Evolutionary conservation across 495 filamentous ascomycete genomes (phyloP).

Genomic region (Rostrohypoxylon terebratum): DNA sequence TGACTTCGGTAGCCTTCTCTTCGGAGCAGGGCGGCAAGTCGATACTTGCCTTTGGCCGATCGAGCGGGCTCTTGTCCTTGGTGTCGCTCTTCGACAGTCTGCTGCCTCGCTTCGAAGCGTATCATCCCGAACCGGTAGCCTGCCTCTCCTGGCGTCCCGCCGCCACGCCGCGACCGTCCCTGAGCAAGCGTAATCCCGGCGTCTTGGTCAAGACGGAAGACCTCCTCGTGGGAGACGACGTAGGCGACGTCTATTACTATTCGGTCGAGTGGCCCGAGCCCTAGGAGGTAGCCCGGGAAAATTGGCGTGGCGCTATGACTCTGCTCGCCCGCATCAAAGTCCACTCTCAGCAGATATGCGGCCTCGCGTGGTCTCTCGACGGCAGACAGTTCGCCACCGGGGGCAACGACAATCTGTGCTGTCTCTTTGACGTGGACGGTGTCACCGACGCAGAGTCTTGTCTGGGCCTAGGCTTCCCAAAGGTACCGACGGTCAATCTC

Average conservation of each 20-base stretch:
- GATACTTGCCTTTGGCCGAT: slow-evolving; percentile 88
- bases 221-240: slow-evolving; percentile 87
- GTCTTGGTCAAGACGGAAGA: slow-evolving; percentile 73
- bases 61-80: slow-evolving; percentile 69
- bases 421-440: slow-evolving; percentile 77
- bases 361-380: slow-evolving; percentile 85
- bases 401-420: slow-evolving; percentile 91
- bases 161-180: slow-evolving; percentile 56
- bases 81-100: slow-evolving; percentile 62
- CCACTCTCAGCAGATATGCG: slow-evolving; percentile 92
- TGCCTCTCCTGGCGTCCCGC: slow-evolving; percentile 78
- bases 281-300: slow-evolving; percentile 64
- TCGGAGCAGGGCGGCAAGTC: slow-evolving; percentile 78
- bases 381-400: slow-evolving; percentile 85
- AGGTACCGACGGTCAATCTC: slow-evolving; percentile 7
- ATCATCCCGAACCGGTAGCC: slow-evolving; percentile 76
- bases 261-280: slow-evolving; percentile 83
- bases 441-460: slow-evolving; percentile 57
- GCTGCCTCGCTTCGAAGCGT: slow-evolving; percentile 75
- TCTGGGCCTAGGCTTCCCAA: slow-evolving; percentile 11
- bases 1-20: slow-evolving; percentile 91
- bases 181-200: slow-evolving; percentile 50
- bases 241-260: slow-evolving; percentile 89
- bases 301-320: slow-evolving; percentile 82
- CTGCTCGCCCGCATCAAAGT: slow-evolving; percentile 79